These are phyloP conservation scores for Parmales sp. DNA, from an alignment of 108 stramenopile species.

Conservation along the genomic window DNA sequence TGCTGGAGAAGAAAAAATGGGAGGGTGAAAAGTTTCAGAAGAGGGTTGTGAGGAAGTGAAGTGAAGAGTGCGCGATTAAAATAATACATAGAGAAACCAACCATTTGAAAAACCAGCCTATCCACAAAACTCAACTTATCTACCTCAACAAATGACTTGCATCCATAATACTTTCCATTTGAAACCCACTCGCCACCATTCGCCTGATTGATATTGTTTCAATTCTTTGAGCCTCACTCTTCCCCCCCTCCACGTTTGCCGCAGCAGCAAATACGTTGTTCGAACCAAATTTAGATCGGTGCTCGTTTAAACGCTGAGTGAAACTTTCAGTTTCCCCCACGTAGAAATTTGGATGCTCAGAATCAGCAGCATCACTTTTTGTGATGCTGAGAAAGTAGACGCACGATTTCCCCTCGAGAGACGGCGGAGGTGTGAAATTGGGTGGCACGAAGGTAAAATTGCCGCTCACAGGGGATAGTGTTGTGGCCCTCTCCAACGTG, in stretches of 20 bases:
- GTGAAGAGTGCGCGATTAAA: no score
- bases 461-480: background rate
- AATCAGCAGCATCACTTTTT: background rate
- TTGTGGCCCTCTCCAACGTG: background rate
- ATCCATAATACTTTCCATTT: constrained; percentile 48
- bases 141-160: no score
- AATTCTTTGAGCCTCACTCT: constrained; percentile 46
- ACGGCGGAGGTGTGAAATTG: constrained; percentile 39
- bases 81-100: no score
- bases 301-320: constrained; percentile 41
- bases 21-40: no score
- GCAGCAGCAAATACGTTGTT: constrained; percentile 27
- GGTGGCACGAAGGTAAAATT: background rate
- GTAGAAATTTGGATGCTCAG: constrained; percentile 39
- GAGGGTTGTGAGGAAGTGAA: no score
- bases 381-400: constrained; percentile 63
- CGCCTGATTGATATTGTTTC: constrained; percentile 61
- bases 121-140: no score
- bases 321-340: constrained; percentile 79
- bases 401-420: constrained; percentile 60
- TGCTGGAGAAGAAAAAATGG: no score
- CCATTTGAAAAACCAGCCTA: no score
- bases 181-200: constrained; percentile 46
- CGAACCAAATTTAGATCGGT: constrained; percentile 51
- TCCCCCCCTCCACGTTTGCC: constrained; percentile 45